Evolutionary conservation across 495 filamentous ascomycete genomes (phyloP), one percentile per base, ranked within the genome.

Genomic region (Lepidopterella palustris): DNA sequence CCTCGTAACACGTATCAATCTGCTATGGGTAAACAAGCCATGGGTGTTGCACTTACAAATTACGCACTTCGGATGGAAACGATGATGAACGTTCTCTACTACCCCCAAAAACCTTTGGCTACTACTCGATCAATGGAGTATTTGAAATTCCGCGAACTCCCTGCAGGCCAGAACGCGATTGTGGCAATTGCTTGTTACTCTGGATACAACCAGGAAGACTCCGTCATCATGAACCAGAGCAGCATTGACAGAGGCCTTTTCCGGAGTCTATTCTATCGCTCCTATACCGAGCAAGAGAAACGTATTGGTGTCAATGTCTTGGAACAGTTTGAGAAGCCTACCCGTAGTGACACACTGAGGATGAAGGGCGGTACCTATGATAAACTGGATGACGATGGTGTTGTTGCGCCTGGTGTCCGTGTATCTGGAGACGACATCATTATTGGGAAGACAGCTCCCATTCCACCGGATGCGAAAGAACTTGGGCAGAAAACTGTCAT

Each of bases 161-260:
- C 93, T 2, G 93, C 93, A 25, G 93, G 93, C 5, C 93, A 99
- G 74, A 99, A 99, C 66, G 93, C 93, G 21, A 97, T 99, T 66
- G 93, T 99, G 11, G 93, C 95, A 32, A 97, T 99, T 77, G 82
- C 88, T 47, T 91, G 87, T 72, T 99, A 97, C 75, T 96, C 90
- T 15, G 93, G 93, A n/a, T 99, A 97, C 80, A 97, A 99, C 72
- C 95, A 97, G 73, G 93, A 99, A 89, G 93, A 99, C 82, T 97
- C 93, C 23, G 93, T 99, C 53, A 95, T 99, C 65, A 97, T 99
- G 95, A 99, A 97, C 74, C 95, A 99, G 74, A 95, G 89, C 76
- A 93, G 89, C 65, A 97, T 97, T 66, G 93, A 99, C 68, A 87
- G 93, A 59, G 93, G 93, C 31, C 78, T 99, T 9, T 97, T 97